Conservation (phyloP, 2,329 filamentous ascomycete genomes). For the Calonectria crousiana region DNA sequence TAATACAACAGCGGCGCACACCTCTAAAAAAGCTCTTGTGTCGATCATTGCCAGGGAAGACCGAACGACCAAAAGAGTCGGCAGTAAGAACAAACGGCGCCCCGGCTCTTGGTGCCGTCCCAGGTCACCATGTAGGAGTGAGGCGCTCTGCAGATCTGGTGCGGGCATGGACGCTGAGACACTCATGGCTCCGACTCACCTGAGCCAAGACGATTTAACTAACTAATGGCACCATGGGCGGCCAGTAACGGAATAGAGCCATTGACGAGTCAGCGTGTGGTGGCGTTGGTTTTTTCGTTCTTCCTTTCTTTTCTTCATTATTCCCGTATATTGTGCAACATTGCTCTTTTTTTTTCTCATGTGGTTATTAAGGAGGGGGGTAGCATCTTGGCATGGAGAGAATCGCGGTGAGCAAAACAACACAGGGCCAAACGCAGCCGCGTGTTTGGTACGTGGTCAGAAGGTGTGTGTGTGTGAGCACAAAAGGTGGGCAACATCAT, state of each 20-base stretch:
- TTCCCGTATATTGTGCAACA: background rate
- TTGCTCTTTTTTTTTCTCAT: background rate
- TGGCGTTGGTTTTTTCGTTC: background rate
- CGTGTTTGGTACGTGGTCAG: background rate
- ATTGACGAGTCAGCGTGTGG: background rate
- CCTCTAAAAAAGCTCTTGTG: background rate
- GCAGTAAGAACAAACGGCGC: background rate
- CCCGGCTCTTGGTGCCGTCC: slow-evolving; percentile 1
- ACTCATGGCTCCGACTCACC: background rate
- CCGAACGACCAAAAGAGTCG: background rate
- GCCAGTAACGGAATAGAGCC: background rate
- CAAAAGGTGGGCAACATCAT: background rate
- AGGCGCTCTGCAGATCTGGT: slow-evolving; percentile 1
- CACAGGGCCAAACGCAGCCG: background rate
- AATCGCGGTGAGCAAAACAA: background rate
- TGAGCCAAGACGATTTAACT: background rate
- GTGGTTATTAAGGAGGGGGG: background rate
- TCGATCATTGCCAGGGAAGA: background rate
- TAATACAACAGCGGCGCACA: background rate
- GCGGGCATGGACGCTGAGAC: background rate
- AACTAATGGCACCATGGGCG: background rate
- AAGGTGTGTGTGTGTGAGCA: background rate
- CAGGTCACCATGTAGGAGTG: background rate
- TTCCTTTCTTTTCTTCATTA: background rate
- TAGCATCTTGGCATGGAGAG: background rate